Base-by-base conservation (phyloP, 768 basidiomycete species). In the Calocybe cyanea region DNA sequence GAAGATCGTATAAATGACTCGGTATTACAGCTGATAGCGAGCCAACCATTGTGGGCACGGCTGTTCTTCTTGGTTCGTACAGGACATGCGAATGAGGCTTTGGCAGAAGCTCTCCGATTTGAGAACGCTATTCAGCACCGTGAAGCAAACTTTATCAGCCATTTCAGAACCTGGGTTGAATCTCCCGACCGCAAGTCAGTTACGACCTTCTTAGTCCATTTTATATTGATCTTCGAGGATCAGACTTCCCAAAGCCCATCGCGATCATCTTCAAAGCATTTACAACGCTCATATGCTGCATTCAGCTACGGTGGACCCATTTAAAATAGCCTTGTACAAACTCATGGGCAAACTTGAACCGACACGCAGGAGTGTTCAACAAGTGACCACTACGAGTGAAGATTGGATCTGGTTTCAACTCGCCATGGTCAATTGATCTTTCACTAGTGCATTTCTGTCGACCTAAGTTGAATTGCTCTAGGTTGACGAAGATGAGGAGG, bases 391-490 rank as follows among this genome's bases (percentile, higher is more conserved):
- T 8, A 94, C 93, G 1, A 93, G 91, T 2, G 96, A 97, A 62
- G 96, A 99, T 64, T 99, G 95, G 95, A 71, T 97, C 28, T 99
- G 95, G 95, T 85, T 94, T 72, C 94, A 99, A 67, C 76, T 98
- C 11, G 76, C 85, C 1, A 87, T 97, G 80, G 88, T 83, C 38
- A 23, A 69, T 52, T 7, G 4, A 11, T 30, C 45, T 28, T 34
- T 19, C 5, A n/a, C 31, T 45, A 21, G 32, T 4, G 24, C 10
- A 3, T 18, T 7, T 10, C 23, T 36, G 2, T 28, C 9, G 14
- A 23, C 33, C 21, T 28, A 38, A 18, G 40, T 13, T 57, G 25
- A 38, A 4, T 46, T 41, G 7, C 17, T 35, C 14, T 50, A 87
- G 85, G 76, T 87, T 17, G 87, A 91, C 49, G 88, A 91, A 58